Percentiles rank a stretch among this genome's conserved stretches.
phyloP scores from a whole-genome alignment of 2,329 filamentous ascomycete species.

The Sclerotiophoma versabilis region DNA sequence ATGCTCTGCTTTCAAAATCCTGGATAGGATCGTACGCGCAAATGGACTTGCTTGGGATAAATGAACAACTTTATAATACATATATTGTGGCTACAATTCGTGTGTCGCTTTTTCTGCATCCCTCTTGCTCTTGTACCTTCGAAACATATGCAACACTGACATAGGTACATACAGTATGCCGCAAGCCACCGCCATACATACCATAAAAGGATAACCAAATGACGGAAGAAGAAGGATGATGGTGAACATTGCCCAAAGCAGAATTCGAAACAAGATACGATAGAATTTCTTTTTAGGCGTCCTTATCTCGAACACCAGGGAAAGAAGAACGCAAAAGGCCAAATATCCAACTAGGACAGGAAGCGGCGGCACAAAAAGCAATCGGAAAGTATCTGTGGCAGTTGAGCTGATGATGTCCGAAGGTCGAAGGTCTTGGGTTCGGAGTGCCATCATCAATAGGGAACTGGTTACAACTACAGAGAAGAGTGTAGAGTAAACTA shows the following conservation, averaged over 20 bases:
- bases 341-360: constrained; percentile 1
- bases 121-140: background rate
- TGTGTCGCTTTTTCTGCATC: background rate
- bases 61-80: too few species aligned
- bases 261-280: background rate
- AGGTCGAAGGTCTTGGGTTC: constrained; percentile 1
- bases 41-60: too few species aligned
- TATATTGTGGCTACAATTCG: background rate
- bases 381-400: background rate
- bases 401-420: background rate
- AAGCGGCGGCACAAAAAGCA: background rate
- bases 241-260: background rate
- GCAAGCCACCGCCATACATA: background rate
- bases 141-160: background rate
- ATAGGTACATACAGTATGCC: background rate
- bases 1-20: too few species aligned
- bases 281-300: background rate
- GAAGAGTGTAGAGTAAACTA: constrained; percentile 1
- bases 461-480: background rate
- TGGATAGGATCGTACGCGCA: too few species aligned
- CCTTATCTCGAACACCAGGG: background rate
- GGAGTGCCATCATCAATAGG: background rate
- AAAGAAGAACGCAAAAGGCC: background rate
- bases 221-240: background rate
- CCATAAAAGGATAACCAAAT: background rate